A percentile compares a stretch with the other conserved stretches of the same genome.
These are phyloP conservation scores for Ophiocordyceps unilateralis DNA, from an alignment of 2,329 filamentous ascomycete species.

Conservation along the genomic window DNA sequence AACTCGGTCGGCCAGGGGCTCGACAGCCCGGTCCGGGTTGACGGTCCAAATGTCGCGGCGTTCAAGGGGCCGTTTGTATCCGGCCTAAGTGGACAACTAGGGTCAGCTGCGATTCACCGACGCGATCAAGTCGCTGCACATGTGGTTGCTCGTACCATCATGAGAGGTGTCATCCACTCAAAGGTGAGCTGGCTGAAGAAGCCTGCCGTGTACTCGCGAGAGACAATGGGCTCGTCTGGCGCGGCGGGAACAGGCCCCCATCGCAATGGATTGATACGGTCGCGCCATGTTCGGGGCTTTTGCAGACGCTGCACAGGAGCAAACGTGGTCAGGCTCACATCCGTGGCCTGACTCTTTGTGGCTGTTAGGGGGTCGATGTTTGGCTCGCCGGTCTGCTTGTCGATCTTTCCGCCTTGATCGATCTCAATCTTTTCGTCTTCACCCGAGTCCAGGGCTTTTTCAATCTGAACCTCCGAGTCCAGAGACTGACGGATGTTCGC, in stretches of 20 bases:
- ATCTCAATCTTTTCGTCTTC: too few species aligned
- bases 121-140: too few species aligned
- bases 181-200: slow-evolving; percentile 67
- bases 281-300: slow-evolving; percentile 37
- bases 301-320: not conserved
- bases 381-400: not conserved
- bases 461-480: not conserved
- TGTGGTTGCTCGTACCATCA: slow-evolving; percentile 61
- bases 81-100: slow-evolving; percentile 41
- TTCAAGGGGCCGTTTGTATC: slow-evolving; percentile 72
- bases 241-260: slow-evolving; percentile 40
- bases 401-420: not conserved
- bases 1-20: slow-evolving; percentile 49
- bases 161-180: slow-evolving; percentile 79
- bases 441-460: too few species aligned
- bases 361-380: slow-evolving; percentile 5
- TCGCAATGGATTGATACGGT: slow-evolving; percentile 40
- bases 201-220: slow-evolving; percentile 53
- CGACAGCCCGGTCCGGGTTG: slow-evolving; percentile 62
- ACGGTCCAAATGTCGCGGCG: slow-evolving; percentile 76
- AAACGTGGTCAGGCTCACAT: slow-evolving; percentile 26
- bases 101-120: not conserved
- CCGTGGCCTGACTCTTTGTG: slow-evolving; percentile 36
- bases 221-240: slow-evolving; percentile 34
- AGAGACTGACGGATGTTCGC: not conserved